These are phyloP conservation scores for Umbelopsis vinacea DNA, from an alignment of 192 early-diverging fungal species.

Conservation along the genomic window DNA sequence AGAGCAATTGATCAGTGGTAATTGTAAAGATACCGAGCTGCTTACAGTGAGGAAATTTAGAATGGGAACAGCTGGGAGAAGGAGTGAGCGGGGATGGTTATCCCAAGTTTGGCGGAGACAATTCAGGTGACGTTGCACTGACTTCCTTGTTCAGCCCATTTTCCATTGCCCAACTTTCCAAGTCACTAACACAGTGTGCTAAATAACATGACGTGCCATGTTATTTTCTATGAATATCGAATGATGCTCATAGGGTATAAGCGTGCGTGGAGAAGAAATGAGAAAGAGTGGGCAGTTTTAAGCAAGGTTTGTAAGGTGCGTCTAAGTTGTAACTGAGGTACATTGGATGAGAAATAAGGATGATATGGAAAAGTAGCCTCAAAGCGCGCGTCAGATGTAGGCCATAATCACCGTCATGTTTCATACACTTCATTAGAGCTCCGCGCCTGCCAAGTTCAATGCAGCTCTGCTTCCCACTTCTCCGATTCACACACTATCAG, in stretches of 20 bases:
- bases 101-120: conserved; percentile 18
- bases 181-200: background rate
- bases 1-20: background rate
- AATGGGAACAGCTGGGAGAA: background rate
- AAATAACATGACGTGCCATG: background rate
- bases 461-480: too few species aligned
- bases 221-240: background rate
- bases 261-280: too few species aligned
- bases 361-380: too few species aligned
- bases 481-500: background rate
- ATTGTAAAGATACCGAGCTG: background rate
- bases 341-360: too few species aligned
- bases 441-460: too few species aligned
- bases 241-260: too few species aligned
- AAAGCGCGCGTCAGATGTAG: too few species aligned
- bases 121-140: conserved; percentile 23
- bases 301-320: too few species aligned
- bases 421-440: too few species aligned
- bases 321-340: too few species aligned
- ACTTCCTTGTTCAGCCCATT: conserved; percentile 14
- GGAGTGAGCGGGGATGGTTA: conserved; percentile 17
- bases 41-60: conserved; percentile 2
- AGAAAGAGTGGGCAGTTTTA: too few species aligned
- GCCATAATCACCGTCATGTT: too few species aligned
- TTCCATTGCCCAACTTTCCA: background rate